Base-by-base conservation (phyloP, 495 filamentous ascomycete genomes). In the Aspergillus nanangensis region DNA sequence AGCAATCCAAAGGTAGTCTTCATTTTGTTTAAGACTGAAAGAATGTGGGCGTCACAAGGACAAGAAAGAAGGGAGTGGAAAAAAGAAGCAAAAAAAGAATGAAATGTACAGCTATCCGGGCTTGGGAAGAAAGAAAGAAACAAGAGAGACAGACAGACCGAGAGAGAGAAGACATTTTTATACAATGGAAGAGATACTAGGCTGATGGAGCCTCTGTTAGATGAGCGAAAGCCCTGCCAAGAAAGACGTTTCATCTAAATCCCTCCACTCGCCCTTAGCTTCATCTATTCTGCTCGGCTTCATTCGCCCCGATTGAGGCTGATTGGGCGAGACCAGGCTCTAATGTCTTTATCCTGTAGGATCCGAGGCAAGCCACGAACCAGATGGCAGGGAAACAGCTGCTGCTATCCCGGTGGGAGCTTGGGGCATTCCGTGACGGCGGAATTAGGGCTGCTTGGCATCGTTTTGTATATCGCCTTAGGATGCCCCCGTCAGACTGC, bases 1-100 rank as follows among this genome's bases (percentile, higher is more conserved):
- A 58, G 47, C 38, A 58, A 20, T 24, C 55, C 48, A 37, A 44
- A 45, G 21, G 47, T 45, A 18, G 49, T 20, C 55, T 58, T 58
- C 55, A 58, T 58, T 21, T 32, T 57, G 25, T 5, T 5, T 11
- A 29, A 29, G 11, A 11, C 11, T 7, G 47, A 45, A 44, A 47
- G 40, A 39, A 32, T 38, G 34, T 20, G 40, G 17, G 32, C 27
- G 41, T 45, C 43, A 36, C 20, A 35, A 15, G 43, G 33, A 45
- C 33, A 24, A 35, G 21, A 37, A 27, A 38, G 22, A 9, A 32
- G 17, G 19, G 13, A 18, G 22, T 37, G 17, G 31, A 53, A 48
- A 36, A 49, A 34, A 38, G 49, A 34, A 35, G 5, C 11, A 45
- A 44, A 38, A 40, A 50, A 33, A 19, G 38, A 46, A 42, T 37